phyloP scores from a whole-genome alignment of 2,329 filamentous ascomycete species.

The Paecilomyces niveus region DNA sequence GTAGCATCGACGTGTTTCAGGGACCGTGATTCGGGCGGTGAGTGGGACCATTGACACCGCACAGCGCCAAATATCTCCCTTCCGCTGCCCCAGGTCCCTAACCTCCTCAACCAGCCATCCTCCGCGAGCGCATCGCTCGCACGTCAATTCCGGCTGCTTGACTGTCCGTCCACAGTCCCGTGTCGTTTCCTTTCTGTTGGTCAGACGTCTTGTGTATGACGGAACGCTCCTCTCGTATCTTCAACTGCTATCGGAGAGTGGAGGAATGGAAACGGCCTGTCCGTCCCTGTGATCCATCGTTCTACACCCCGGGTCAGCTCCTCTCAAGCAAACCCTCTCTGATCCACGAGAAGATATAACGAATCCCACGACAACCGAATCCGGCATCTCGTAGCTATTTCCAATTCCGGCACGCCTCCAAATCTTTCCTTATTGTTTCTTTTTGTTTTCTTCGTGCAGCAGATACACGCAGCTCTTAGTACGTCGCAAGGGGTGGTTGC shows the following conservation, averaged over 20 bases:
- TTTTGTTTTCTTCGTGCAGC: constrained; percentile 4
- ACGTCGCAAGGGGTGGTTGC: neutral
- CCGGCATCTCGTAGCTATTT: constrained; percentile 3
- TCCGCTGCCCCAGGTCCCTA: constrained; percentile 4
- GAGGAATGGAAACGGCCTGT: neutral
- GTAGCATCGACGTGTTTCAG: constrained; percentile 3
- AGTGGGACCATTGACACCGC: constrained; percentile 1
- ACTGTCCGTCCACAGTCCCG: neutral
- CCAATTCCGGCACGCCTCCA: neutral
- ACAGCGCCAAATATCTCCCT: constrained; percentile 2
- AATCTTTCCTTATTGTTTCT: constrained; percentile 4
- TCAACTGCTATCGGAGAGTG: neutral
- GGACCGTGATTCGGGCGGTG: constrained; percentile 2
- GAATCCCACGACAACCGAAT: constrained; percentile 6
- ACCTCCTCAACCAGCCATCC: constrained; percentile 9
- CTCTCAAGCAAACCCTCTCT: neutral
- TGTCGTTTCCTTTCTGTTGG: constrained; percentile 17
- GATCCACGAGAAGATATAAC: neutral
- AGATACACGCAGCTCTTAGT: neutral
- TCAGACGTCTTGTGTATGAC: constrained; percentile 18
- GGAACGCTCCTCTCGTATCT: constrained; percentile 5
- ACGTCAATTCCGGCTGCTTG: neutral
- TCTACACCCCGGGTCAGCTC: neutral
- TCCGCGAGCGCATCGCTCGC: constrained; percentile 3
- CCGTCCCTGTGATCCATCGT: neutral